A percentile compares a stretch with the other conserved stretches of the same genome.
Conservation (phyloP, 2,329 filamentous ascomycete species). For the Beauveria medogensis region DNA sequence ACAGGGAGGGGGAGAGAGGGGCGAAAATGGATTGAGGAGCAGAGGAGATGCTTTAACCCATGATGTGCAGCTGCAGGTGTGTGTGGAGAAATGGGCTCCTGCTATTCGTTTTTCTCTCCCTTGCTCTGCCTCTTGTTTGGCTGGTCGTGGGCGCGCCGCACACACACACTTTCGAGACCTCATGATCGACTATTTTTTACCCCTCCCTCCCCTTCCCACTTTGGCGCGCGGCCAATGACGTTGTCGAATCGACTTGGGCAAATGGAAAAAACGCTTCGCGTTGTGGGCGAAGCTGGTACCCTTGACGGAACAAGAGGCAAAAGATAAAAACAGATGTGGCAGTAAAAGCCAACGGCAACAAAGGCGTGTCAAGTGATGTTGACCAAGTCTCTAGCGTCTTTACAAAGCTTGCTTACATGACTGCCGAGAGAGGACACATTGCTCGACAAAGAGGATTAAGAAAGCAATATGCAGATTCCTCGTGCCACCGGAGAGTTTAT, state of each 20-base stretch:
- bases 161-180: conserved; percentile 4
- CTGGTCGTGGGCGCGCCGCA: background rate
- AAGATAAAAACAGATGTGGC: background rate
- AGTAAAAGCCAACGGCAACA: no score
- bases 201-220: background rate
- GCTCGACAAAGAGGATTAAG: background rate
- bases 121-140: background rate
- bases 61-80: conserved; percentile 10
- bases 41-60: background rate
- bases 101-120: background rate
- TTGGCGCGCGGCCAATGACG: background rate
- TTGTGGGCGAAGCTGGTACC: background rate
- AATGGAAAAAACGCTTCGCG: background rate
- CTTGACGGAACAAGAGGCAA: background rate
- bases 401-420: no score
- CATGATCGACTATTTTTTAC: background rate
- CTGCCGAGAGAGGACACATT: background rate
- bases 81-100: background rate
- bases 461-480: background rate
- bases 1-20: background rate
- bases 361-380: no score
- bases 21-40: background rate
- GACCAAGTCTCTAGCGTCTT: no score
- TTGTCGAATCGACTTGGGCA: background rate
- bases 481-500: background rate